Percentiles rank a stretch among this genome's conserved stretches.
These are phyloP conservation scores for Cystofilobasidium macerans DNA, from an alignment of 768 basidiomycete species.

Conservation along the genomic window DNA sequence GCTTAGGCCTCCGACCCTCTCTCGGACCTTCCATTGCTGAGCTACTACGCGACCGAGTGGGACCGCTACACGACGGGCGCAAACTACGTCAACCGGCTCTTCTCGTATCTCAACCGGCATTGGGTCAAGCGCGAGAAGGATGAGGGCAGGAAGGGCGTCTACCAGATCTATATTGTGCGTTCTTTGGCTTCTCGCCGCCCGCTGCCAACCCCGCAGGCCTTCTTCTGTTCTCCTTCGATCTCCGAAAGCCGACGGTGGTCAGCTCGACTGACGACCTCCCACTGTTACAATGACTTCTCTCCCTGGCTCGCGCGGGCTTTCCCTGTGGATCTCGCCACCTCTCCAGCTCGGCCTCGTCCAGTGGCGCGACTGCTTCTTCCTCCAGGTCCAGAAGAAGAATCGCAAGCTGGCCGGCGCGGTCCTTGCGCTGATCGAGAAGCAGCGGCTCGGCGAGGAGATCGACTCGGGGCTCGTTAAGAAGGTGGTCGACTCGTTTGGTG, in stretches of 20 bases:
- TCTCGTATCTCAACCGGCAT: conserved; percentile 95
- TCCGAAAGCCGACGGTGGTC: too few relatives aligned
- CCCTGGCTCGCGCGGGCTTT: neutral
- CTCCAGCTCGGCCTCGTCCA: conserved; percentile 79
- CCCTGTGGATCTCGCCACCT: neutral
- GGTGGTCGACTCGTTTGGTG: conserved; percentile 77
- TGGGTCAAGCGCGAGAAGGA: conserved; percentile 99
- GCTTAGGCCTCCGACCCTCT: conserved; percentile 51
- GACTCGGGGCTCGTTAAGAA: conserved; percentile 87
- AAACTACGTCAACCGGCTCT: conserved; percentile 91
- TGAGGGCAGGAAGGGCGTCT: conserved; percentile 88
- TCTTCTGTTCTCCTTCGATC: neutral
- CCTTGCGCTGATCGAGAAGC: conserved; percentile 77
- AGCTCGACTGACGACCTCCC: too few relatives aligned
- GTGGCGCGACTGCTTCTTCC: conserved; percentile 87
- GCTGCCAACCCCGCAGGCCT: neutral
- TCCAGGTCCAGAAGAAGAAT: conserved; percentile 69
- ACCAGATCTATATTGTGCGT: conserved; percentile 87
- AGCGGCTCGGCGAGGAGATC: conserved; percentile 86
- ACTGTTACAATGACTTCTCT: too few relatives aligned
- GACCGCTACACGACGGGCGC: conserved; percentile 93
- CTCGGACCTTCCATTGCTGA: conserved; percentile 74
- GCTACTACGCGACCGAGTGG: conserved; percentile 89
- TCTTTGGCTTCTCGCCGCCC: neutral
- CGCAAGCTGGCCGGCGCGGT: conserved; percentile 77